Evolutionary conservation across 768 basidiomycete genomes (phyloP), one percentile per base, ranked within the genome.

Genomic region (Rhodotorula sphaerocarpa): DNA sequence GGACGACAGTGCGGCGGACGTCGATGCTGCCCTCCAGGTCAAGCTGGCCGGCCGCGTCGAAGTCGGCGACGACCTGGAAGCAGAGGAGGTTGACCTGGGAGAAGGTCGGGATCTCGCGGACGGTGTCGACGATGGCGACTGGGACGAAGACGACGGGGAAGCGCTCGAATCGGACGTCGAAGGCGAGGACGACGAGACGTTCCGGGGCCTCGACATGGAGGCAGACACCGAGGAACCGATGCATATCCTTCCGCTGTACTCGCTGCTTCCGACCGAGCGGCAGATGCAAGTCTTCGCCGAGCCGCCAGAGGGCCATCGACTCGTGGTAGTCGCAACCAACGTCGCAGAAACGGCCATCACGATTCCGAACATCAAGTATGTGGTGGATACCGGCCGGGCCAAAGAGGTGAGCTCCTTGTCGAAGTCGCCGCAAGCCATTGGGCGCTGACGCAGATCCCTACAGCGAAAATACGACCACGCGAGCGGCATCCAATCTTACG

Each of bases 301-400:
- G 1, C 90, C 92, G 18, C 95, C 95, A 0, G 75, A 79, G 7
- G 87, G 85, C 9, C 77, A 79, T 62, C 87, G 95, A 41, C 80
- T 99, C 6, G 91, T 97, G 20, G 90, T 97, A 21, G 85, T 99
- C 9, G 84, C 93, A 3, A 97, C 93, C 3, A 96, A 97, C 73
- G 86, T 96, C 31, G 93, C 93, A 2, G 93, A 97, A 74, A 97
- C 93, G 0, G 95, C 93, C 11, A 78, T 97, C 36, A 97, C 93
- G 0, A 99, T 99, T 62, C 93, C 93, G 30, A 88, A 88, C 10
- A 92, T 99, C 70, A 86, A 88, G 21, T 99, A 99, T 75, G 93
- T 99, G n/a, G 84, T 99, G 33, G 93, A 99, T 73, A 87, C 87
- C 71, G 93, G 93, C 7, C 82, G 92, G 67, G 90, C 88, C 7